Conservation (phyloP, 495 filamentous ascomycete genomes). For the Cryomyces minteri region DNA sequence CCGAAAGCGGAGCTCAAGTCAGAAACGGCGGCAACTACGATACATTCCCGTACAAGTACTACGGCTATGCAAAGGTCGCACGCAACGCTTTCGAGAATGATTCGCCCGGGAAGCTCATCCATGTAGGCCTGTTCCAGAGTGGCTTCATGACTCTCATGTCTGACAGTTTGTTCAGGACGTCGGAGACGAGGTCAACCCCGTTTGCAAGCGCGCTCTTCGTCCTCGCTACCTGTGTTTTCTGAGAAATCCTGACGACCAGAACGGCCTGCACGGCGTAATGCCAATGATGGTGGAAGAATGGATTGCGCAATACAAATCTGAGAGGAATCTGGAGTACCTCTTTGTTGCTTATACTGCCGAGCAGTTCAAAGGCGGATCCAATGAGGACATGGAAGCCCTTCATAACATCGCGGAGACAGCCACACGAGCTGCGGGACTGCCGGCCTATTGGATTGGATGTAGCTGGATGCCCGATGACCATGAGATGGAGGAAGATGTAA, state of each 20-base stretch:
- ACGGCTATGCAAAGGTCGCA: conserved; percentile 11
- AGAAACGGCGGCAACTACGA: conserved; percentile 7
- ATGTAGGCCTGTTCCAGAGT: not conserved
- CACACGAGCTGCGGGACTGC: conserved; percentile 14
- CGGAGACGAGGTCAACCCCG: conserved; percentile 1
- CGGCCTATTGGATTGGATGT: conserved; percentile 19
- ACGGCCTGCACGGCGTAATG: not conserved
- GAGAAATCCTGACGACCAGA: not conserved
- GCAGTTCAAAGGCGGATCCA: conserved; percentile 10
- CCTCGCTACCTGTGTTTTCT: conserved; percentile 10
- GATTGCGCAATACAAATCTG: conserved; percentile 11
- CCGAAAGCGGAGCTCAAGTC: not conserved
- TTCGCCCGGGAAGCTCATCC: not conserved
- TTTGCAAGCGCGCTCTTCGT: conserved; percentile 5
- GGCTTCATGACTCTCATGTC: not conserved
- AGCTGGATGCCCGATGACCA: conserved; percentile 7
- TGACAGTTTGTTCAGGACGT: not conserved
- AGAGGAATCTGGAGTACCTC: conserved; percentile 8
- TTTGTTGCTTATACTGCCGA: conserved; percentile 15
- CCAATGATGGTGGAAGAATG: conserved; percentile 7
- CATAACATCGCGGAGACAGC: conserved; percentile 14
- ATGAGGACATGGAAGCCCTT: conserved; percentile 7
- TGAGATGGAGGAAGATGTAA: conserved; percentile 5
- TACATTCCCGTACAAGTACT: conserved; percentile 7
- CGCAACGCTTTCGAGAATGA: conserved; percentile 8